A percentile compares a stretch with the other conserved stretches of the same genome.
Conservation (phyloP, 140 eudicot genomes). For the Ambrosia hybrid region DNA sequence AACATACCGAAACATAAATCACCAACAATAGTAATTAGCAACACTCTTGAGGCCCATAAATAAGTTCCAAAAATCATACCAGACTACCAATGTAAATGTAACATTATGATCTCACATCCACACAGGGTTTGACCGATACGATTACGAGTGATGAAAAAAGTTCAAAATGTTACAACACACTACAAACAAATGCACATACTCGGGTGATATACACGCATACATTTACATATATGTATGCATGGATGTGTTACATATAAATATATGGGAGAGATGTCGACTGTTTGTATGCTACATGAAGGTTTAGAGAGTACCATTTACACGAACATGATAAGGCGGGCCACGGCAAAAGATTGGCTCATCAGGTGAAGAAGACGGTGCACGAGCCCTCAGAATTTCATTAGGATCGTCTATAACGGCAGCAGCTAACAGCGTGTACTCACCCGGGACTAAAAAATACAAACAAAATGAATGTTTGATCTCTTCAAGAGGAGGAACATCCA, state of each 20-base stretch:
- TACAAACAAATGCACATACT: conserved; percentile 35
- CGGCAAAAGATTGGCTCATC: conserved; percentile 92
- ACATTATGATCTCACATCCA: conserved; percentile 10
- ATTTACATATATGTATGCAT: background rate
- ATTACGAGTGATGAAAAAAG: conserved; percentile 1
- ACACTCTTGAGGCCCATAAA: background rate
- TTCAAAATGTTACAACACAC: conserved; percentile 34
- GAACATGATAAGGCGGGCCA: conserved; percentile 94
- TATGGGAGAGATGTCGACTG: background rate
- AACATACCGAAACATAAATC: background rate
- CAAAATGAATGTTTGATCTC: conserved; percentile 79
- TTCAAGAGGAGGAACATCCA: conserved; percentile 88
- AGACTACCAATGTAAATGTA: background rate
- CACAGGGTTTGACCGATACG: conserved; percentile 13
- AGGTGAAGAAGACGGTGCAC: conserved; percentile 60
- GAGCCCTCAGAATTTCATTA: conserved; percentile 77
- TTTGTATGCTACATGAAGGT: conserved; percentile 21
- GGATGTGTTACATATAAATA: background rate
- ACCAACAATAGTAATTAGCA: background rate
- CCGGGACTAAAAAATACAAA: conserved; percentile 86
- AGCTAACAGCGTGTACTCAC: conserved; percentile 92
- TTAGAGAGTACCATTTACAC: conserved; percentile 71
- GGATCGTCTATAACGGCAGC: conserved; percentile 90
- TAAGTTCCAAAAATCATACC: background rate
- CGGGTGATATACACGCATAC: conserved; percentile 1